Evolutionary conservation across 495 filamentous ascomycete species (phyloP).

Genomic region (Neurospora tetrasperma): DNA sequence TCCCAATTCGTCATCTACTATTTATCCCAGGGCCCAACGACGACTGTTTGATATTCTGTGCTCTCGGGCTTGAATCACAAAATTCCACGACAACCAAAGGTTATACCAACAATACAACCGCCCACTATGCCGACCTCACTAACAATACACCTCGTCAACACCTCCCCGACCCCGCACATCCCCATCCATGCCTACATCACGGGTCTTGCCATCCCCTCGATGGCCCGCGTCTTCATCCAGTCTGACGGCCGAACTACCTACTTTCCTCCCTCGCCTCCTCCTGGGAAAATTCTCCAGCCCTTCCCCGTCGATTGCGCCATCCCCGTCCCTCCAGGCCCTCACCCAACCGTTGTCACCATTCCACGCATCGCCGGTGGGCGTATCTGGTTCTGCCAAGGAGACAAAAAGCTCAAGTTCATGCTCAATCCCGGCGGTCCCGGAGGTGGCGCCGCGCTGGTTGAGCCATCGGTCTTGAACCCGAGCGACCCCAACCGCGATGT

Average conservation of each 20-base stretch:
- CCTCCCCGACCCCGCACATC: constrained; percentile 16
- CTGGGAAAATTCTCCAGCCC: constrained; percentile 28
- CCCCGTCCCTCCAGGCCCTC: constrained; percentile 45
- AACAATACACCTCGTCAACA: constrained; percentile 29
- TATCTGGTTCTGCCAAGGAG: constrained; percentile 56
- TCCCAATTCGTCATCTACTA: not conserved
- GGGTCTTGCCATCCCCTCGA: constrained; percentile 30
- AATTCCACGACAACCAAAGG: not conserved
- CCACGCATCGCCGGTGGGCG: constrained; percentile 59
- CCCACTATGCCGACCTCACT: constrained; percentile 31
- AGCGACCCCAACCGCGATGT: constrained; percentile 55
- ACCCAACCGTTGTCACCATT: constrained; percentile 45
- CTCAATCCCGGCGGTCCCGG: constrained; percentile 49
- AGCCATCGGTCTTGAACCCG: constrained; percentile 63
- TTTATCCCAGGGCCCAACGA: not conserved
- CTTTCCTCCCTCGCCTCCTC: constrained; percentile 28
- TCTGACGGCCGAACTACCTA: constrained; percentile 24
- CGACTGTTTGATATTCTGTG: not conserved
- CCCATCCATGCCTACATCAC: constrained; percentile 33
- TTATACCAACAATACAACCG: not conserved
- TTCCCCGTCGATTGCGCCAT: constrained; percentile 56
- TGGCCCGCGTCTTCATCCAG: constrained; percentile 26
- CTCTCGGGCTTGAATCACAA: not conserved
- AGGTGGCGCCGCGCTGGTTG: constrained; percentile 51
- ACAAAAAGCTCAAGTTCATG: constrained; percentile 52